Evolutionary conservation across 1,284 basidiomycete species (phyloP), one percentile per base, ranked within the genome.

Genomic region (Xerocomus cyaneibrunnescens): DNA sequence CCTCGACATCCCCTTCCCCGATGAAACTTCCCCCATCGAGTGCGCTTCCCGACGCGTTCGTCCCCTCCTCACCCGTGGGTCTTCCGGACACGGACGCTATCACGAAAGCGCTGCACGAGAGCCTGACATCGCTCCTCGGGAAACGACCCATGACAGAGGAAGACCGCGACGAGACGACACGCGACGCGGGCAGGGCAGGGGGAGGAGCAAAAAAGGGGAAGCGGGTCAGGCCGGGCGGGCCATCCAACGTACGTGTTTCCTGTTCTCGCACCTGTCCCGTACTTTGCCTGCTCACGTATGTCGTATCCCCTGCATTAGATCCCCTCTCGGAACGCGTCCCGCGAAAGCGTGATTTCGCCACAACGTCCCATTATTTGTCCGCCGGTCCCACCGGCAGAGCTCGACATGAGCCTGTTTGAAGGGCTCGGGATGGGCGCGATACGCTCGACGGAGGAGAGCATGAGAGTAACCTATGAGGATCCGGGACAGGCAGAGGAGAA

Each of bases 401-500:
- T 72, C 21, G 71, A 72, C 22, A 38, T 65, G 50, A 68, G 70
- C 52, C 45, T 71, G 36, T 51, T 63, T 8, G 68, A 71, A 10
- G 61, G 53, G 30, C 7, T 63, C 16, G 57, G 46, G 6, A 27
- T 21, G 35, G 25, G n/a, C n/a, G 35, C 13, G 9, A 45, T 38
- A 28, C 55, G 50, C 5, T 57, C 57, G 32, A 54, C 54, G 3
- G 78, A 80, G 17, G 74, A 77, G 58, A 76, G 75, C 60, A 62
- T 79, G 66, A 72, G 76, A 12, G 82, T 88, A 21, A 77, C 75
- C 51, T 89, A 88, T 56, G 84, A 86, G 62, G 86, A 88, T 63
- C 83, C 84, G 1, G 76, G 66, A 17, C 81, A 87, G 68, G 69
- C 68, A 31, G 78, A 76, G 41, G 84, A 86, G 68, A 76, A 76